Base-by-base conservation (phyloP, 148 eudicot genomes). In the Nepenthes mirabilis region DNA sequence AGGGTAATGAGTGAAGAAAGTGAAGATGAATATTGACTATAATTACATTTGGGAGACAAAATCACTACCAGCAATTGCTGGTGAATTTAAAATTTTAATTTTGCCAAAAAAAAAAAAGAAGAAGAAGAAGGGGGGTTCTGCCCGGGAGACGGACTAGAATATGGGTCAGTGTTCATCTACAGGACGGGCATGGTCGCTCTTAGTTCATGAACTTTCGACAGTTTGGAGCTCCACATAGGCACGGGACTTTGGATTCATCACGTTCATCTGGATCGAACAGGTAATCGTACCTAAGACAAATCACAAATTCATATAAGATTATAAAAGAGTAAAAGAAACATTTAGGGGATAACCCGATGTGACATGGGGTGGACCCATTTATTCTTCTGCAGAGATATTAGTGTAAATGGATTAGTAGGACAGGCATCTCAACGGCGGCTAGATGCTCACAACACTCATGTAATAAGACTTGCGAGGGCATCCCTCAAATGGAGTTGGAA, bases 231-330 rank as follows among this genome's bases (percentile, higher is more conserved):
- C 75, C 54, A 67, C 97, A 91, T n/a, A 83, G 68, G 68, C 97
- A 91, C 5, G 95, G 97, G 48, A 91, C 95, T 74, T 81, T 88
- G 14, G 75, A 69, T 49, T 88, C 97, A 14, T 89, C 97, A 2
- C 67, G 83, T 69, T 90, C 97, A 57, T 91, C 97, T 0, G 90
- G 82, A 53, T 91, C 97, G 61, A 91, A 91, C 79, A 77, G 61
- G 74, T 91, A 91, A 77, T 91, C 90, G 11, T 91, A 91, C 72
- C 97, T 91, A 91, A 58, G 60, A 36, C 14, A 48, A 32, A 67
- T 3, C 45, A 40, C 23, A 14, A 11, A 52, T 52, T 1, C 14
- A 52, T 6, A 57, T 3, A 11, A 37, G 55, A n/a, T 2, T 36
- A 9, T 14, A 61, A 58, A 40, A 23, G 23, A 23, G 23, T n/a